phyloP scores from a whole-genome alignment of 805 yeast genomes.

The Ogataea populi-albae region DNA sequence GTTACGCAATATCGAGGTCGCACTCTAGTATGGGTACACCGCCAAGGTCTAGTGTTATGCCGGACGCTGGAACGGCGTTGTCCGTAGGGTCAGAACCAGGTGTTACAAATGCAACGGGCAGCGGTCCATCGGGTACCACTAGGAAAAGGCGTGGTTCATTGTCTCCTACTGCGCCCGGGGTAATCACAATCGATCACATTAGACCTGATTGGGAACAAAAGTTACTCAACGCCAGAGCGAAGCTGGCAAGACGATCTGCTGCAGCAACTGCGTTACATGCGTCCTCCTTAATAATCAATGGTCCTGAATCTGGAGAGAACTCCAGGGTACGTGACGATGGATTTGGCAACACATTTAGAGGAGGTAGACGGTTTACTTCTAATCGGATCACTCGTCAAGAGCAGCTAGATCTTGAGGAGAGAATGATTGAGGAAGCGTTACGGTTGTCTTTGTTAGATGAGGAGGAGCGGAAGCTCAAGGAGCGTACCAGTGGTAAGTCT shows the following conservation, averaged over 20 bases:
- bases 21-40: conserved; percentile 29
- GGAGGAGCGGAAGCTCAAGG: conserved; percentile 47
- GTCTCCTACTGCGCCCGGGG: conserved; percentile 66
- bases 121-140: not conserved
- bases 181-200: conserved; percentile 74
- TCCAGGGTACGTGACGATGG: conserved; percentile 2
- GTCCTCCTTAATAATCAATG: conserved; percentile 61
- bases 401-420: conserved; percentile 54
- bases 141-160: conserved; percentile 50
- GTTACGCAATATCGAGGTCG: conserved; percentile 27
- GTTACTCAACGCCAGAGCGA: conserved; percentile 66
- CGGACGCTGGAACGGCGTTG: not conserved
- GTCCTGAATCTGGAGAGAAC: conserved; percentile 4
- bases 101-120: not conserved
- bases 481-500: conserved; percentile 8
- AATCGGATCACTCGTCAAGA: conserved; percentile 46
- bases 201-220: conserved; percentile 92
- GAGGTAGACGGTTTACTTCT: conserved; percentile 30
- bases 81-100: not conserved
- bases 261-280: conserved; percentile 94
- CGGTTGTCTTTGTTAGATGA: conserved; percentile 70
- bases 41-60: conserved; percentile 16
- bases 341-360: not conserved
- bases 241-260: conserved; percentile 82
- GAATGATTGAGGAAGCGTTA: conserved; percentile 84